These are phyloP conservation scores for Meyerozyma elateridarum DNA, from an alignment of 1,139 yeast genomes.

Conservation along the genomic window DNA sequence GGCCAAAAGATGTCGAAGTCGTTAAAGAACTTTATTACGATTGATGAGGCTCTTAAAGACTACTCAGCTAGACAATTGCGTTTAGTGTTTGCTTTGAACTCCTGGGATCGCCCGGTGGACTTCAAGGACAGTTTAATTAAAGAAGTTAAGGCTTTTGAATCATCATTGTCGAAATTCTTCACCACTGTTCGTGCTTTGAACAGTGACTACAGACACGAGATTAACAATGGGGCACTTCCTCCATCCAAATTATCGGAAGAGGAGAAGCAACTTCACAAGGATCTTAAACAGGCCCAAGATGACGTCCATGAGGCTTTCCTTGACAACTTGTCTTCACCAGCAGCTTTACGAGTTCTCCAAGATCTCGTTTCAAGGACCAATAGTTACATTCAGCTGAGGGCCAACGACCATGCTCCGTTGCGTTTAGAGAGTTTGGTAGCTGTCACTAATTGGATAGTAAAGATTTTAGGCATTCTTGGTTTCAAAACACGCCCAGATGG, in stretches of 20 bases:
- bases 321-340: conserved; percentile 81
- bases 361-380: conserved; percentile 72
- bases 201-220: conserved; percentile 50
- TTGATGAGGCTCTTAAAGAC: conserved; percentile 75
- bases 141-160: conserved; percentile 75
- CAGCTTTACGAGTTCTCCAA: conserved; percentile 57
- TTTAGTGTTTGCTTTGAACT: conserved; percentile 81
- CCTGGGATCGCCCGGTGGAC: conserved; percentile 91
- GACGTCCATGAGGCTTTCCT: conserved; percentile 75
- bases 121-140: conserved; percentile 75
- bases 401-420: conserved; percentile 37
- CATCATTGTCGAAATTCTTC: conserved; percentile 75
- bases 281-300: conserved; percentile 51
- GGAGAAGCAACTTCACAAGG: conserved; percentile 55
- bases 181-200: conserved; percentile 75
- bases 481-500: conserved; percentile 64
- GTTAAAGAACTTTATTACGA: conserved; percentile 89
- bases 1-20: conserved; percentile 98
- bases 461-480: conserved; percentile 68
- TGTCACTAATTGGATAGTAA: conserved; percentile 65
- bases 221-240: conserved; percentile 38
- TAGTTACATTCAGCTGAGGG: conserved; percentile 55
- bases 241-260: conserved; percentile 48
- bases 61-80: conserved; percentile 80
- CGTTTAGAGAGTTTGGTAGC: conserved; percentile 64